phyloP scores from a whole-genome alignment of 2,329 filamentous ascomycete genomes.

The Ceratocystis cacaofunesta region DNA sequence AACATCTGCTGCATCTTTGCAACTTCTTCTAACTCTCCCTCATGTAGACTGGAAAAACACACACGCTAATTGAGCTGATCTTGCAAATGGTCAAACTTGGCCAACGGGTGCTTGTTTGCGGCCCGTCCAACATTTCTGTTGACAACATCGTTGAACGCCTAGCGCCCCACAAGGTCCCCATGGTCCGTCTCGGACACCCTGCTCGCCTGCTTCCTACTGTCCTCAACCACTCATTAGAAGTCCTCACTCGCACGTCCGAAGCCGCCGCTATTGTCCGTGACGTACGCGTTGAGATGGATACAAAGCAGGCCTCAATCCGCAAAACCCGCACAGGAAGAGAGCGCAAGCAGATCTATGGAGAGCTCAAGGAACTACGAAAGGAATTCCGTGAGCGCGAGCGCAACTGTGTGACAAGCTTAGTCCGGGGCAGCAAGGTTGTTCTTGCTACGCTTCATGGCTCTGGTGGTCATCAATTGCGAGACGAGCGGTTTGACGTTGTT shows the following conservation, averaged over 20 bases:
- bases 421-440: conserved; percentile 70
- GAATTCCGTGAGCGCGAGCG: conserved; percentile 79
- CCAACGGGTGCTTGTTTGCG: conserved; percentile 75
- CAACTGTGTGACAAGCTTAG: conserved; percentile 61
- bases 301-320: conserved; percentile 73
- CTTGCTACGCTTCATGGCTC: conserved; percentile 86
- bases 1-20: no score
- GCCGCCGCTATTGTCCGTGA: conserved; percentile 81
- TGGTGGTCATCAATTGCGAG: conserved; percentile 66
- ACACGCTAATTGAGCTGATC: conserved; percentile 89
- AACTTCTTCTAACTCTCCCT: conserved; percentile 11
- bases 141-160: conserved; percentile 96
- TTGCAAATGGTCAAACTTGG: conserved; percentile 67
- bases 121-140: conserved; percentile 90
- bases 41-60: conserved; percentile 73
- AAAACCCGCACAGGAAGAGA: conserved; percentile 75
- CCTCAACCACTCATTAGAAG: conserved; percentile 76
- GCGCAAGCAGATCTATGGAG: conserved; percentile 64
- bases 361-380: conserved; percentile 70
- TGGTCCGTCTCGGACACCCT: conserved; percentile 83
- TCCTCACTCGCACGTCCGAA: conserved; percentile 79
- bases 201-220: conserved; percentile 81
- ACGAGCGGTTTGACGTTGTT: conserved; percentile 78
- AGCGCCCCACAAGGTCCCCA: conserved; percentile 67
- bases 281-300: conserved; percentile 82